Evolutionary conservation across 805 yeast species (phyloP), one percentile per base, ranked within the genome.

Genomic region (Candida coquimbonensis): DNA sequence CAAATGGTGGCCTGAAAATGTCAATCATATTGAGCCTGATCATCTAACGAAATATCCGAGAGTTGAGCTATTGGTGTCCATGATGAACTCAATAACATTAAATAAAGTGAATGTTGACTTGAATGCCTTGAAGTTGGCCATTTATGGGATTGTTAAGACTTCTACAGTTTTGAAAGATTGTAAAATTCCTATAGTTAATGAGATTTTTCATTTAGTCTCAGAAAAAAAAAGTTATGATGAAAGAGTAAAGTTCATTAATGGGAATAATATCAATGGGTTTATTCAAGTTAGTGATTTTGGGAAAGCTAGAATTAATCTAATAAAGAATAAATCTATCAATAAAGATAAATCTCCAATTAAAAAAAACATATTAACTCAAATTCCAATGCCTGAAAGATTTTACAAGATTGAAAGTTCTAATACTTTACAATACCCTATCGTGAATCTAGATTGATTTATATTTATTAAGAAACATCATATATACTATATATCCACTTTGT

Each of bases 11-110:
- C 90, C 90, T 0, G 34, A 38, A 0, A 46, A 51, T 12, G 75
- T 81, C 1, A 65, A 76, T 34, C 91, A 84, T 61, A 69, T 67
- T 38, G 90, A 84, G 55, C 91, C 91, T 0, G 91, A 83, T 57
- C 91, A 85, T 62, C 64, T 85, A 47, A 71, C 68, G 47, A 83
- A 80, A 56, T 64, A 63, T 1, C 83, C 80, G 53, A 65, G 93
- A 44, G 54, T 82, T 17, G 56, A 55, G 5, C 61, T 84, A 24
- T 61, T 85, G 56, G 62, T 73, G 31, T 51, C 63, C 12, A 67
- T 80, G 12, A 42, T 70, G 7, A 42, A 62, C 21, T 29, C 21
- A 11, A 37, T 37, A 19, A 7, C n/a, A 1, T 11, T 36, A 1
- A 17, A 26, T 29, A 11, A 9, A 5, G 31, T 12, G 3, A 32